phyloP scores from a whole-genome alignment of 129 eudicot genomes.

The Flaveria linearis region DNA sequence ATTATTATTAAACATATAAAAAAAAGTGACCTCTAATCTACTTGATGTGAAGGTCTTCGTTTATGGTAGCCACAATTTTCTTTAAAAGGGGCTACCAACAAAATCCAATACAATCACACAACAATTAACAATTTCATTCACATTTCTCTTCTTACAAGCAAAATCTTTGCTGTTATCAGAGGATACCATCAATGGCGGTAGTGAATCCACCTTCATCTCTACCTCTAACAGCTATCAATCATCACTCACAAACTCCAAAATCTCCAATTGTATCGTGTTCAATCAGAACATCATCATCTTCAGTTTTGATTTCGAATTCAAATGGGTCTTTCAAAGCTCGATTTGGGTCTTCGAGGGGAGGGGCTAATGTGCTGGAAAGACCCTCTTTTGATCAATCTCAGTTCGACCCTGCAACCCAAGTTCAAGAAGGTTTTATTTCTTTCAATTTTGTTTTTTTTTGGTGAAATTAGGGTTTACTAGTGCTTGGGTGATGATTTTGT shows the following conservation, averaged over 20 bases:
- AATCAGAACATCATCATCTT: slow-evolving; percentile 17
- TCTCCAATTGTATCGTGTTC: slow-evolving; percentile 8
- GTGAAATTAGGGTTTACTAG: not conserved
- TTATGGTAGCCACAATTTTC: not conserved
- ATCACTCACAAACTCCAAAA: slow-evolving; percentile 25
- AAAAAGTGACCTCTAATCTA: slow-evolving; percentile 10
- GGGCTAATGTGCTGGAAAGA: slow-evolving; percentile 45
- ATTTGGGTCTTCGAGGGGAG: slow-evolving; percentile 48
- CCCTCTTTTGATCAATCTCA: slow-evolving; percentile 55
- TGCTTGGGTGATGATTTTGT: not conserved
- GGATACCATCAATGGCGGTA: slow-evolving; percentile 24
- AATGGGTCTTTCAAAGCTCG: slow-evolving; percentile 28
- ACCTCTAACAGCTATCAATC: slow-evolving; percentile 13
- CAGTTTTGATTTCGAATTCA: slow-evolving; percentile 25
- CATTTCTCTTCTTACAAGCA: not conserved
- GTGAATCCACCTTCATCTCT: slow-evolving; percentile 3
- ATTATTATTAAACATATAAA: not conserved
- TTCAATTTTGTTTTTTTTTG: not conserved
- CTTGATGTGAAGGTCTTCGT: not conserved
- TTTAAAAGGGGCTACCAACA: slow-evolving; percentile 16
- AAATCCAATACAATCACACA: not conserved
- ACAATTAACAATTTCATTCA: not conserved
- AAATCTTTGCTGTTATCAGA: slow-evolving; percentile 5
- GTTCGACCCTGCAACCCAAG: slow-evolving; percentile 50
- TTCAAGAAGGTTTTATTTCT: slow-evolving; percentile 40